Conservation (phyloP, 345 rosid species). For the Eucalyptus erythrocorys region DNA sequence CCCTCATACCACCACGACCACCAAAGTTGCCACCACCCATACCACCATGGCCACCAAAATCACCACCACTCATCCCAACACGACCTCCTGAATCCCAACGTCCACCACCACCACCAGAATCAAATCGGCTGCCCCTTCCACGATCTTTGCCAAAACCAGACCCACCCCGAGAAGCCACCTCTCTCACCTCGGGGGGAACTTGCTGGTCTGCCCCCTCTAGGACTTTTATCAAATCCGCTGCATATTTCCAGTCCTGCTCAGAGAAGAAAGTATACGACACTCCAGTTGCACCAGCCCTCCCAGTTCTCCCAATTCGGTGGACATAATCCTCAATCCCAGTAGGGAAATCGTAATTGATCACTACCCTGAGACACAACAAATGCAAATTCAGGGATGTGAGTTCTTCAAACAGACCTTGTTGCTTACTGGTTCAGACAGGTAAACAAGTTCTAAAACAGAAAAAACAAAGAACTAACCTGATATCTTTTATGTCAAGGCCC, state of each 20-base stretch:
- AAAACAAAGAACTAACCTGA: conserved; percentile 31
- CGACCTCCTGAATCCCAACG: conserved; percentile 64
- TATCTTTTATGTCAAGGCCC: conserved; percentile 92
- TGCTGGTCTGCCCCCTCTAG: conserved; percentile 89
- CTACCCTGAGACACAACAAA: conserved; percentile 39
- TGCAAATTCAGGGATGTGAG: neutral
- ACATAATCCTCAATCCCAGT: conserved; percentile 95
- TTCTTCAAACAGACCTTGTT: neutral
- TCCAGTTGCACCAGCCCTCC: conserved; percentile 98
- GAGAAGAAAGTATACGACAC: conserved; percentile 87
- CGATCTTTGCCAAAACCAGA: conserved; percentile 59
- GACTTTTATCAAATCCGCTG: conserved; percentile 74
- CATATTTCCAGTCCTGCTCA: conserved; percentile 86
- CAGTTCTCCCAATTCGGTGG: conserved; percentile 98
- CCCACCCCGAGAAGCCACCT: conserved; percentile 78
- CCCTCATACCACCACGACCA: conserved; percentile 33
- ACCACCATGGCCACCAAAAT: conserved; percentile 45
- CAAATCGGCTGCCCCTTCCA: conserved; percentile 62
- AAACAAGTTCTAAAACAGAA: neutral
- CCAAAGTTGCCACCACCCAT: conserved; percentile 33
- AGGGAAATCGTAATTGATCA: conserved; percentile 92
- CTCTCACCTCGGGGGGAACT: conserved; percentile 78
- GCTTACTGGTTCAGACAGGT: neutral
- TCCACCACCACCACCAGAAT: conserved; percentile 49
- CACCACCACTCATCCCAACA: conserved; percentile 29